A percentile compares a stretch with the other conserved stretches of the same genome.
Conservation (phyloP, 2,329 filamentous ascomycete genomes). For the Harringtonia lauricola region DNA sequence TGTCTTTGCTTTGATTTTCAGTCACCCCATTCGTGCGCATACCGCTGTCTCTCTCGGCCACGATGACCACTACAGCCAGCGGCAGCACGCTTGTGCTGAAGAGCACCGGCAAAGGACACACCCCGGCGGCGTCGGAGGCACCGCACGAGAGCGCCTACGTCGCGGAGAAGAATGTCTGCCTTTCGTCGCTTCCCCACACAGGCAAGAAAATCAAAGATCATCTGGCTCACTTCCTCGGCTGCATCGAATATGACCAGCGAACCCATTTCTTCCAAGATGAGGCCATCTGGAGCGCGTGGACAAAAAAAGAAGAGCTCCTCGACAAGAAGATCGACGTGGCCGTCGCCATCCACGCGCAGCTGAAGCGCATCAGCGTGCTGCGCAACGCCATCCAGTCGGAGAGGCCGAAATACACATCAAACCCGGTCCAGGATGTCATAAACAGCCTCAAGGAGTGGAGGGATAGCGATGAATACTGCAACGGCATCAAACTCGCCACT, state of each 20-base stretch:
- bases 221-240: conserved; percentile 4
- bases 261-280: background rate
- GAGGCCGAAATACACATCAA: background rate
- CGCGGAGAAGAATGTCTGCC: background rate
- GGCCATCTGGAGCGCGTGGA: background rate
- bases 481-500: background rate
- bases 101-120: too few species aligned
- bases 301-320: background rate
- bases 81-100: too few species aligned
- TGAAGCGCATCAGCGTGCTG: conserved; percentile 2
- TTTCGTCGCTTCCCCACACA: background rate
- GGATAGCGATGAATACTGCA: background rate
- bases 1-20: too few species aligned
- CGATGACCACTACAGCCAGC: too few species aligned
- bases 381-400: background rate
- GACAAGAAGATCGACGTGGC: background rate
- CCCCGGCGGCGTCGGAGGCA: too few species aligned
- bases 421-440: background rate
- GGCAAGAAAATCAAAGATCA: background rate
- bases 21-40: too few species aligned
- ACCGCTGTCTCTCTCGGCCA: too few species aligned
- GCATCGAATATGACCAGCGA: background rate
- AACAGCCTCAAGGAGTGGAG: background rate
- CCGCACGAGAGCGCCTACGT: too few species aligned
- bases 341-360: background rate